phyloP scores from a whole-genome alignment of 2,329 filamentous ascomycete genomes.

The Cladobotryum mycophilum region DNA sequence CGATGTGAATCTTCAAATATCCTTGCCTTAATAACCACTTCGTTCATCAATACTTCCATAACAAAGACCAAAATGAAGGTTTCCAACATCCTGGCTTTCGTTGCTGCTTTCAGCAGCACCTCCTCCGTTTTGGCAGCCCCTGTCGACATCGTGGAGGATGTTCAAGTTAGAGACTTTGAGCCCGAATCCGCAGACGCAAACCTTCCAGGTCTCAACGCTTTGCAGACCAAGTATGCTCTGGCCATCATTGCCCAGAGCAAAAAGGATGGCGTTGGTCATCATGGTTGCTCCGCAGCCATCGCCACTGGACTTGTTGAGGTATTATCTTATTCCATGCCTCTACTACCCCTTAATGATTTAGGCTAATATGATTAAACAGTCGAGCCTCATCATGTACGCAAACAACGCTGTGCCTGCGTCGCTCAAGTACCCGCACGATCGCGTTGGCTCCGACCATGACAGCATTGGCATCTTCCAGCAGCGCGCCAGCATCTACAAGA shows the following conservation, averaged over 20 bases:
- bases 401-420: conserved; percentile 17
- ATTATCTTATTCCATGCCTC: neutral
- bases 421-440: conserved; percentile 14
- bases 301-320: conserved; percentile 19
- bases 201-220: conserved; percentile 15
- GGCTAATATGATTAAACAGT: conserved; percentile 8
- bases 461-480: conserved; percentile 20
- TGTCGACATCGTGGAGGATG: neutral
- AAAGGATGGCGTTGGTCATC: conserved; percentile 13
- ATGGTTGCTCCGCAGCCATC: conserved; percentile 17
- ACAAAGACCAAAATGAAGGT: conserved; percentile 10
- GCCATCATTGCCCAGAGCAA: conserved; percentile 17
- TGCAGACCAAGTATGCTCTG: conserved; percentile 15
- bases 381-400: conserved; percentile 16
- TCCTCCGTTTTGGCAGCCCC: neutral
- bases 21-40: neutral
- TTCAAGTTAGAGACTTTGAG: neutral
- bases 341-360: neutral
- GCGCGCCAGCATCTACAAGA: conserved; percentile 16
- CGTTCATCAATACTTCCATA: neutral
- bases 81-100: conserved; percentile 1
- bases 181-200: neutral
- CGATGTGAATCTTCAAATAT: neutral
- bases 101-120: neutral
- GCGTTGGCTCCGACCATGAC: conserved; percentile 18